Evolutionary conservation across 116 monocot genomes (phyloP).

Genomic region (Posidonia oceanica): DNA sequence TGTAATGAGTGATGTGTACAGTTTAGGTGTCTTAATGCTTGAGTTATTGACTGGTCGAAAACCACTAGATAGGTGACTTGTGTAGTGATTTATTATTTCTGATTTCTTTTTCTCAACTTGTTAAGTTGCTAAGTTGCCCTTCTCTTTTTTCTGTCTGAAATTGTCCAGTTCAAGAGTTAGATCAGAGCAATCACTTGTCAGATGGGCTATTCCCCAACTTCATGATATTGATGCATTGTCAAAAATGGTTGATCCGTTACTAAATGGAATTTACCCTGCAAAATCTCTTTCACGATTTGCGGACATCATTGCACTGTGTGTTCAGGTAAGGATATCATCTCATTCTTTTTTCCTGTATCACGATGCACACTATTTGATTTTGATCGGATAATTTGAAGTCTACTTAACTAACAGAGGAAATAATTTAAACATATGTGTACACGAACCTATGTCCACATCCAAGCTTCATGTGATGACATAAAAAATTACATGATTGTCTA

Average conservation of each 20-base stretch:
- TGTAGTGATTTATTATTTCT: background rate
- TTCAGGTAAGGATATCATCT: slow-evolving; percentile 40
- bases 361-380: no score
- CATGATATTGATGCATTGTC: slow-evolving; percentile 81
- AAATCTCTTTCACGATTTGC: slow-evolving; percentile 90
- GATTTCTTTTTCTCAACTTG: background rate
- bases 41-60: slow-evolving; percentile 81
- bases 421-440: no score
- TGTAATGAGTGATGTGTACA: slow-evolving; percentile 85
- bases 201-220: slow-evolving; percentile 84
- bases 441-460: no score
- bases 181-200: slow-evolving; percentile 70
- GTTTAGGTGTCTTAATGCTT: slow-evolving; percentile 86
- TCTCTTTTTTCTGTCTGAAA: no score
- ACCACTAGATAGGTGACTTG: slow-evolving; percentile 64
- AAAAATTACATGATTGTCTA: no score
- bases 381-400: no score
- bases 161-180: slow-evolving; percentile 51
- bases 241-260: slow-evolving; percentile 82
- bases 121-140: no score
- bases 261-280: slow-evolving; percentile 88
- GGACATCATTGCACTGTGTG: slow-evolving; percentile 78
- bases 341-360: no score
- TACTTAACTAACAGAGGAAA: no score
- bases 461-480: no score